Evolutionary conservation across 352 stramenopile genomes (phyloP).

Genomic region (Pythium volutum): DNA sequence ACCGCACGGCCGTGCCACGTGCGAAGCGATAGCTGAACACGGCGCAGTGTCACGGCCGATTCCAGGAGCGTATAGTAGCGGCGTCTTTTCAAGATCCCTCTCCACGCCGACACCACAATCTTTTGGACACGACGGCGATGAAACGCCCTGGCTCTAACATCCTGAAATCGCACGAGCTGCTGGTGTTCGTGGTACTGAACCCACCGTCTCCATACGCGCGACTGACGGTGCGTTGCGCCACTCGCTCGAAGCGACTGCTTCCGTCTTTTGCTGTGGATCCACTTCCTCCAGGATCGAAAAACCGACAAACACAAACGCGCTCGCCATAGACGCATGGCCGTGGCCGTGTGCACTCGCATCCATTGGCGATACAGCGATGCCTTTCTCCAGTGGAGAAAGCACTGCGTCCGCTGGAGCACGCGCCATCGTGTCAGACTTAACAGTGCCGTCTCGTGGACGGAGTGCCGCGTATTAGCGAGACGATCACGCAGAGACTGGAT

Average conservation of each 20-base stretch:
- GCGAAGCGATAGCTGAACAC: constrained; percentile 3
- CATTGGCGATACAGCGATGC: neutral
- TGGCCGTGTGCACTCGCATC: constrained; percentile 10
- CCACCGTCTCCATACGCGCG: constrained; percentile 9
- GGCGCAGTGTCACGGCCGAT: constrained; percentile 5
- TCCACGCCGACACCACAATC: neutral
- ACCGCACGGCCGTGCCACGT: constrained; percentile 13
- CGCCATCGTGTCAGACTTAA: constrained; percentile 3
- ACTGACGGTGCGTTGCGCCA: neutral
- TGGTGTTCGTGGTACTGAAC: neutral
- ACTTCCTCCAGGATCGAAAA: constrained; percentile 10
- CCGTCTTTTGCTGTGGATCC: neutral
- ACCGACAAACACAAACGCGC: neutral
- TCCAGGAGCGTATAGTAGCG: neutral
- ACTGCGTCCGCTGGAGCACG: neutral
- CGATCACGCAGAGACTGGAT: neutral
- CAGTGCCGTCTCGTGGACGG: neutral
- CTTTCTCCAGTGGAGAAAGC: constrained; percentile 3
- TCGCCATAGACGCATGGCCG: constrained; percentile 12
- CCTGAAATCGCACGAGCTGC: neutral
- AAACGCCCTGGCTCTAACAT: neutral
- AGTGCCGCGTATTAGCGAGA: neutral
- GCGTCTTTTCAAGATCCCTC: neutral
- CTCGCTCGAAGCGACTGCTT: neutral
- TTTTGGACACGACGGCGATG: neutral